These are phyloP conservation scores for Puccinia horiana DNA, from an alignment of 1,284 basidiomycete genomes.

Conservation along the genomic window DNA sequence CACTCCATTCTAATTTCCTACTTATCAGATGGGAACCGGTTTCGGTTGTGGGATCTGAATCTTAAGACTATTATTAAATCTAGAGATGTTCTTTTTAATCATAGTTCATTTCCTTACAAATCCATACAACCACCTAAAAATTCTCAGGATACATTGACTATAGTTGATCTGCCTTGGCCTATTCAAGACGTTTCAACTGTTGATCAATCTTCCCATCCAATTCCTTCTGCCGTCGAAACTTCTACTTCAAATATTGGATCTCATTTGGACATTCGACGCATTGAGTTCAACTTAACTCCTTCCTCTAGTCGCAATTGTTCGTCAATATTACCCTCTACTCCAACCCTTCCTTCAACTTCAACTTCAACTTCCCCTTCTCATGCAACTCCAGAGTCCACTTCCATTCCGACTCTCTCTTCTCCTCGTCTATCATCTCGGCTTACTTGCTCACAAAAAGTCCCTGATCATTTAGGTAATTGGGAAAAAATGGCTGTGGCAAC, in stretches of 20 bases:
- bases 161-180: not conserved
- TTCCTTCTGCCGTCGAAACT: too few species aligned
- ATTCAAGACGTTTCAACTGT: too few species aligned
- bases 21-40: not conserved
- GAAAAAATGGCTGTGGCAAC: not conserved
- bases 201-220: too few species aligned
- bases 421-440: not conserved
- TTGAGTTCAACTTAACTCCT: too few species aligned
- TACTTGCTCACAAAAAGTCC: not conserved
- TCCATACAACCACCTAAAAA: not conserved
- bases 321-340: not conserved
- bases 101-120: too few species aligned
- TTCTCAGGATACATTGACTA: too few species aligned
- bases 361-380: too few species aligned
- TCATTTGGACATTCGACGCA: too few species aligned
- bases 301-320: too few species aligned
- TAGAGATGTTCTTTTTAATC: not conserved
- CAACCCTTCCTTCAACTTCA: too few species aligned
- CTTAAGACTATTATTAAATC: not conserved
- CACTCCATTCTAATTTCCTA: not conserved
- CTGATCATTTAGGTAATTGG: not conserved
- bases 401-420: not conserved
- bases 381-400: too few species aligned
- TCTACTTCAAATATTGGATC: too few species aligned
- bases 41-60: not conserved